phyloP scores from a whole-genome alignment of 257 asterid species.

The Solanum arcanum region DNA sequence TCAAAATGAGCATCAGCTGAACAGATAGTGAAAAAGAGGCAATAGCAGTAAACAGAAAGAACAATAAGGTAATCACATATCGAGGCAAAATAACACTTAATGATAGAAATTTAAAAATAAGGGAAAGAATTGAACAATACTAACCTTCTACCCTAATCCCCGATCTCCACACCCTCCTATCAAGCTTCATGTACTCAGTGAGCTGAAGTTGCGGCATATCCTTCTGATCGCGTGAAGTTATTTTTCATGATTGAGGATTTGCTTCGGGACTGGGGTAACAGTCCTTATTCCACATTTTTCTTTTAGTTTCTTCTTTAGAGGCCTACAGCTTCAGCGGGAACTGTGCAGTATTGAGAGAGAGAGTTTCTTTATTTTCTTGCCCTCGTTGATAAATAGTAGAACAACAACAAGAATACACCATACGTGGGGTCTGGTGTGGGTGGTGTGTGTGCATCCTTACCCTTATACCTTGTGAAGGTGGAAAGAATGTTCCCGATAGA shows the following conservation, averaged over 20 bases:
- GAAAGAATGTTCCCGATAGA: background rate
- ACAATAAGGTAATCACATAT: background rate
- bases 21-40: background rate
- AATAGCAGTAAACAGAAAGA: background rate
- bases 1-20: background rate
- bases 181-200: background rate
- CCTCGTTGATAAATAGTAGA: background rate
- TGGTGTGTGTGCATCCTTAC: background rate
- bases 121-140: background rate
- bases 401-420: background rate
- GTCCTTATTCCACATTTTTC: background rate
- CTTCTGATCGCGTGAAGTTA: background rate
- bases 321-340: background rate
- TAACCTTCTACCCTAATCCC: background rate
- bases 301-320: background rate
- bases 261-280: background rate
- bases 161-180: background rate
- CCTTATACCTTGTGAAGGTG: background rate
- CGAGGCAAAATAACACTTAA: background rate
- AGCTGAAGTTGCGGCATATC: background rate
- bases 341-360: background rate
- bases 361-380: background rate
- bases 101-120: background rate
- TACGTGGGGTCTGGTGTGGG: background rate
- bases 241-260: background rate